Evolutionary conservation across 2,329 filamentous ascomycete species (phyloP), one percentile per base, ranked within the genome.

Genomic region (Phaeosphaeriaceae sp.): DNA sequence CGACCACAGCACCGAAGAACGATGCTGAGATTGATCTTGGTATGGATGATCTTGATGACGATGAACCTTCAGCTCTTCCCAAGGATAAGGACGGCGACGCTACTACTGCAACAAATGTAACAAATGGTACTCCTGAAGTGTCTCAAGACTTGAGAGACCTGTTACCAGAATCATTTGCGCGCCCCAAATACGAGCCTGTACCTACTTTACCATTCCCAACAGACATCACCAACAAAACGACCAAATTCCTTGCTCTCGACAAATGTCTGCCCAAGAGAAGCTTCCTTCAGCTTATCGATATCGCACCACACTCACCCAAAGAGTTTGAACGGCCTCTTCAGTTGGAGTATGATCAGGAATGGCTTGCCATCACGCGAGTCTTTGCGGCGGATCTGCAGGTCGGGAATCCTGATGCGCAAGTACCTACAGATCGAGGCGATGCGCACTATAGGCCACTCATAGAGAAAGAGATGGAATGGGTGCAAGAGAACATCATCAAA

Each of bases 361-460:
- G 94, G 94, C 88, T 99, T 7, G 91, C 95, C 44, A 97, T 99
- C 63, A 93, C 89, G 13, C 90, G 94, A 44, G 89, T 88, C 7
- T 96, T 98, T 71, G 87, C 91, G 42, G 68, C 82, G 2, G 83
- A 87, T 42, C 69, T 82, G 45, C 70, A 77, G 27, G 82, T 95
- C 1, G 77, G 80, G 1, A 91, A 91, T 57, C 82, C 82, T 5
- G 73, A 79, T 7, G 83, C 85, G 1, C 76, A 78, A 41, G 77
- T 85, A 0, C 83, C 89, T 0, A 75, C 80, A 1, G 84, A 96
- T 70, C 81, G 86, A 24, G 91, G 91, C 20, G 88, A 96, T 74
- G 85, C 82, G 2, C 79, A 84, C 51, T 97, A 97, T 74, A 76
- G 76, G 3, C 81, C 85, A 0, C 81, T 89, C 13, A 92, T 99